Base-by-base conservation (phyloP, 2,329 filamentous ascomycete species). In the Cadophora sp. region DNA sequence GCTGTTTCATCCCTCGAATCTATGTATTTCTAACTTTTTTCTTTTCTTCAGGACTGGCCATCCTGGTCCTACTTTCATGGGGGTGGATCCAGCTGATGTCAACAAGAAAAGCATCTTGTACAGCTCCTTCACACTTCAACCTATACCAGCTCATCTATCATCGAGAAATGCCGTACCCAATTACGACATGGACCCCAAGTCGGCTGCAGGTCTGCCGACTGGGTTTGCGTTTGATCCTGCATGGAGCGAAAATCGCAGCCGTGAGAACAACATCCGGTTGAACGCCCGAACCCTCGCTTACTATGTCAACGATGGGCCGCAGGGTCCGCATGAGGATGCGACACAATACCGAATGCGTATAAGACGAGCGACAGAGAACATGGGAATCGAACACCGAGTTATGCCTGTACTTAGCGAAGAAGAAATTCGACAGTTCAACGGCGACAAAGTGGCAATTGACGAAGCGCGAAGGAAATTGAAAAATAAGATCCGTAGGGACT, bases 281-380 rank as follows among this genome's bases (percentile, higher is more conserved):
- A 48, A 53, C 24, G 4, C 5, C 27, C 13, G 2, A 36, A 45
- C 22, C 9, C 1, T 59, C 36, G 3, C 27, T 18, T 62, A 53
- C 33, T 64, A 64, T 43, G 53, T 64, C 43, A 64, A 64, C 22
- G 62, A 64, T 50, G 64, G 64, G 3, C 64, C 64, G 11, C 59
- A 18, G 22, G 11, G 30, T 16, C 41, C 41, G 6, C n/a, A 33
- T 9, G 64, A 66, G 22, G 14, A 4, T 4, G 48, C 22, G 14
- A 14, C 8, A 1, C 20, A 22, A 4, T 66, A 62, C 50, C 62
- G 24, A 33, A 41, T 6, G 18, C 39, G 64, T 14, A 43, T 62
- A 14, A 48, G 11, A 27, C 20, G 41, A 22, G 62, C 62, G 5
- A 9, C 13, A 9, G 30, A 63, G 18, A 43, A 58, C 13, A 66